phyloP scores from a whole-genome alignment of 768 basidiomycete species.

The Holtermanniella nyarrowii region DNA sequence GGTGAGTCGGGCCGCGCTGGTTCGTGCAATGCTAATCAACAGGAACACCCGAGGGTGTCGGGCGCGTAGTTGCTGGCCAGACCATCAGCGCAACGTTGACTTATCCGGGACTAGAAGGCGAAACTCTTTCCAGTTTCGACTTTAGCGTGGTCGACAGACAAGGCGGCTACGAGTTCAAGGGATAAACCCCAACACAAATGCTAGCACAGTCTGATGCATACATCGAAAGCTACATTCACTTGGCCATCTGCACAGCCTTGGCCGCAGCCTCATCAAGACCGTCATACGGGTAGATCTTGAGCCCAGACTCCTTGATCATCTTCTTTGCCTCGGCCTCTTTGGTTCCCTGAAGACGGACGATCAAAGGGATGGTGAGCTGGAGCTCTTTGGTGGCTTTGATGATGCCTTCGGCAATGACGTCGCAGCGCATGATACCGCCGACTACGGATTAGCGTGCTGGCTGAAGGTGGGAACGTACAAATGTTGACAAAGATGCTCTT shows the following conservation, averaged over 20 bases:
- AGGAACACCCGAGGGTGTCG: conserved; percentile 76
- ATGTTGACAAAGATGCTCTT: conserved; percentile 97
- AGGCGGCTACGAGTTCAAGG: conserved; percentile 58
- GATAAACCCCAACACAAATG: conserved; percentile 6
- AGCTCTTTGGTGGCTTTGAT: conserved; percentile 96
- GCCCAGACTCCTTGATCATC: conserved; percentile 82
- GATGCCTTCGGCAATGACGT: conserved; percentile 61
- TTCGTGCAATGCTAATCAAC: conserved; percentile 41
- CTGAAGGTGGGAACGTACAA: conserved; percentile 21
- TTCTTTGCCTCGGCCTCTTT: conserved; percentile 92
- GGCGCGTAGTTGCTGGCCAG: conserved; percentile 65
- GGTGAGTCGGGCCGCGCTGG: conserved; percentile 7
- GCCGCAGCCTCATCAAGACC: conserved; percentile 79
- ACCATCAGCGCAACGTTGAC: conserved; percentile 62
- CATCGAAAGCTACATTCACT: conserved; percentile 9
- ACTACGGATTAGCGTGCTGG: conserved; percentile 38
- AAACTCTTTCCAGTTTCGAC: conserved; percentile 53
- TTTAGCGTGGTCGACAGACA: conserved; percentile 58
- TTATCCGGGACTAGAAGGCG: conserved; percentile 44
- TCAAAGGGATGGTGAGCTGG: conserved; percentile 67
- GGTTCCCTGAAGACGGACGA: conserved; percentile 93
- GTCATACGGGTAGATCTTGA: conserved; percentile 89
- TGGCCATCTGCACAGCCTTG: conserved; percentile 43
- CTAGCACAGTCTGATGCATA: neutral
- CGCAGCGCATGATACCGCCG: conserved; percentile 90